Conservation (phyloP, 2,329 filamentous ascomycete species). For the Hypoxylon sp. region DNA sequence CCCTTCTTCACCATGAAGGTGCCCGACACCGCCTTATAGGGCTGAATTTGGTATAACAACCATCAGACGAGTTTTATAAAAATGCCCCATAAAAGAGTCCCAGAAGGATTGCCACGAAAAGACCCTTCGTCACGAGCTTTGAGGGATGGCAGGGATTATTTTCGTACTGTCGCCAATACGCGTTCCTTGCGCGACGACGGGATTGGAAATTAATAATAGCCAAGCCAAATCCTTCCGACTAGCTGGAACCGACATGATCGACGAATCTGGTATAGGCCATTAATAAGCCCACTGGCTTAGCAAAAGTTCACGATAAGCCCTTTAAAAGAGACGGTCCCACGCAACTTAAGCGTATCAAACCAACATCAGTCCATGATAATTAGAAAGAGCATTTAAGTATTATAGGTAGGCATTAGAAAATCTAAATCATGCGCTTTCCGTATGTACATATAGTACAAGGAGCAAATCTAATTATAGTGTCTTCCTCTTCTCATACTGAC, state of each 20-base stretch:
- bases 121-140: constrained; percentile 2
- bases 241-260: neutral
- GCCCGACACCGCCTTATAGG: constrained; percentile 5
- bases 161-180: neutral
- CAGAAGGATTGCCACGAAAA: neutral
- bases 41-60: constrained; percentile 6
- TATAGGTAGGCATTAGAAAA: neutral
- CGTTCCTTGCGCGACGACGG: constrained; percentile 1
- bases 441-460: too few species aligned
- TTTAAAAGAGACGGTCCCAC: neutral
- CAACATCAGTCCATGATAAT: neutral
- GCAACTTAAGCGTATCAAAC: neutral
- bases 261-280: neutral
- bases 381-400: neutral
- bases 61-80: neutral
- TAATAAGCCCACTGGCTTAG: neutral
- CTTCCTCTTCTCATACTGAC: neutral
- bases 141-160: neutral
- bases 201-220: constrained; percentile 22
- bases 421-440: too few species aligned
- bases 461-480: neutral
- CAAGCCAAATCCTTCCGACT: constrained; percentile 11
- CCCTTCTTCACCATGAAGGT: neutral
- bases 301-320: neutral
- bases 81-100: neutral